These are phyloP conservation scores for Symbiodinium pilosum DNA, from an alignment of 73 alveolate genomes.

Conservation along the genomic window DNA sequence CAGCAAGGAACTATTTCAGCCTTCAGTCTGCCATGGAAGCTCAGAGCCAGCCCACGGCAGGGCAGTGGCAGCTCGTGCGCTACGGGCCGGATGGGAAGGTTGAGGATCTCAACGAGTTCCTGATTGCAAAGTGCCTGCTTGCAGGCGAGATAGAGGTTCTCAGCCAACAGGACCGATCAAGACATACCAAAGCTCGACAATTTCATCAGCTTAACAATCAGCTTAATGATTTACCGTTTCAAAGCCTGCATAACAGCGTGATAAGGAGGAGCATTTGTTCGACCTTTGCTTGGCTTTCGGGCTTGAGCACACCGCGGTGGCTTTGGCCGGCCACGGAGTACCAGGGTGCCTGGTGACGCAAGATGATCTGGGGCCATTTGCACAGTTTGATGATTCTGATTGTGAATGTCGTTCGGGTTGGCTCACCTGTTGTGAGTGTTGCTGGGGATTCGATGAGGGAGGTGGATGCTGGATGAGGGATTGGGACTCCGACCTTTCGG, in stretches of 20 bases:
- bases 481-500: background rate
- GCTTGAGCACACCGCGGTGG: background rate
- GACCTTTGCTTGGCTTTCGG: slow-evolving; percentile 29
- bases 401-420: background rate
- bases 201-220: too few relatives aligned
- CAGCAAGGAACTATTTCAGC: too few relatives aligned
- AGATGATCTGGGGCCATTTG: background rate
- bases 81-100: background rate
- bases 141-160: background rate
- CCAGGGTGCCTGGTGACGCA: slow-evolving; percentile 4
- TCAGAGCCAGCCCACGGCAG: too few relatives aligned
- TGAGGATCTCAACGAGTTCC: slow-evolving; percentile 13
- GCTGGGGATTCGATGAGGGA: background rate
- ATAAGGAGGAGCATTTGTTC: background rate
- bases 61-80: too few relatives aligned
- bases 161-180: background rate
- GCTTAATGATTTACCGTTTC: too few relatives aligned
- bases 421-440: background rate
- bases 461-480: background rate
- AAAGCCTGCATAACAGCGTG: too few relatives aligned
- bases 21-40: too few relatives aligned
- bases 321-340: background rate
- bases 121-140: slow-evolving; percentile 18
- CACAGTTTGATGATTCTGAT: background rate
- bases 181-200: too few relatives aligned